Percentiles rank a stretch among this genome's conserved stretches.
phyloP scores from a whole-genome alignment of 805 yeast species.

The Huiozyma naganishii region DNA sequence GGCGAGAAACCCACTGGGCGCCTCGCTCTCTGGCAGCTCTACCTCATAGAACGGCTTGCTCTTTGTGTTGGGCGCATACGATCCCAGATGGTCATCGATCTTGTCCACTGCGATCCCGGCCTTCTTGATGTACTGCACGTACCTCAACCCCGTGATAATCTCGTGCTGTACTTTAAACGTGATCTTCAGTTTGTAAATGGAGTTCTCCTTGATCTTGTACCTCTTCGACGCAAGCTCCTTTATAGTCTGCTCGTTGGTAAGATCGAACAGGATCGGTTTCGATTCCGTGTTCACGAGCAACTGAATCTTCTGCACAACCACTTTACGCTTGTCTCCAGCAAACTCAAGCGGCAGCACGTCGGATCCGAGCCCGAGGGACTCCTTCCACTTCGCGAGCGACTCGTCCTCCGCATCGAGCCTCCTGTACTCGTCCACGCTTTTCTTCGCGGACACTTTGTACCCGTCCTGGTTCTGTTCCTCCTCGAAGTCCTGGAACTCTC shows the following conservation, averaged over 20 bases:
- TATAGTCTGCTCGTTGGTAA: constrained; percentile 52
- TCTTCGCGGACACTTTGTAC: constrained; percentile 39
- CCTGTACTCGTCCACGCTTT: constrained; percentile 74
- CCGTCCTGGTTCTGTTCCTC: constrained; percentile 16
- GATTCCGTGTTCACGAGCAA: constrained; percentile 56
- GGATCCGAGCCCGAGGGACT: constrained; percentile 64
- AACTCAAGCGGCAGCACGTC: constrained; percentile 50
- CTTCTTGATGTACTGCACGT: constrained; percentile 74
- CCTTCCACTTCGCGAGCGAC: constrained; percentile 85
- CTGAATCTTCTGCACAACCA: constrained; percentile 70
- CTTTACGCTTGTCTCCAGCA: constrained; percentile 63
- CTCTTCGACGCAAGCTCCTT: constrained; percentile 50
- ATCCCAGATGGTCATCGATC: constrained; percentile 79
- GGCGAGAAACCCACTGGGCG: constrained; percentile 82
- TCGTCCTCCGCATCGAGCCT: constrained; percentile 84
- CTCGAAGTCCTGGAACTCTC: constrained; percentile 18
- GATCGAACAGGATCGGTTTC: constrained; percentile 53
- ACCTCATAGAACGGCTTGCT: constrained; percentile 70
- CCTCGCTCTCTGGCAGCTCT: constrained; percentile 60
- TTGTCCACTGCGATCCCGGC: constrained; percentile 83
- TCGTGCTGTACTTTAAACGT: constrained; percentile 82
- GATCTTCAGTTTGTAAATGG: constrained; percentile 60
- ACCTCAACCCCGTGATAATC: constrained; percentile 81
- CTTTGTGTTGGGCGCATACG: constrained; percentile 79
- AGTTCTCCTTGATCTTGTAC: constrained; percentile 68